phyloP scores from a whole-genome alignment of 192 early-diverging fungal genomes.

The Podila verticillata region DNA sequence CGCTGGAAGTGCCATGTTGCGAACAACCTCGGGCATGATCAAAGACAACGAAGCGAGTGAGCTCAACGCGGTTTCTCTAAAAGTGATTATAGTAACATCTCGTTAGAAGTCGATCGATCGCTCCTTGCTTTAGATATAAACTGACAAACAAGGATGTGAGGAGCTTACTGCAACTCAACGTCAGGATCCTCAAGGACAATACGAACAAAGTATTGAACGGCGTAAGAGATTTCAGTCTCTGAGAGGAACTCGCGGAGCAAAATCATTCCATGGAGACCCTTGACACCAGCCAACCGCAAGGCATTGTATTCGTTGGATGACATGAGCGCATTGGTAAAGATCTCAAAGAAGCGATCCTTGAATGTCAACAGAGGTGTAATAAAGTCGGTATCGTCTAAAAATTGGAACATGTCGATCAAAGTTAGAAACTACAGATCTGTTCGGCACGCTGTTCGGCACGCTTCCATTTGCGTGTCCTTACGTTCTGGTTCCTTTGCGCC shows the following conservation, averaged over 20 bases:
- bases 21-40: constrained; percentile 55
- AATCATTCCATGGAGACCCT: constrained; percentile 75
- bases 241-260: constrained; percentile 64
- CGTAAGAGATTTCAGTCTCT: constrained; percentile 66
- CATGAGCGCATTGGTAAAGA: constrained; percentile 74
- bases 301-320: constrained; percentile 80
- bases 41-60: constrained; percentile 55
- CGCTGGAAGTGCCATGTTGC: constrained; percentile 61
- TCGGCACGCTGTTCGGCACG: background rate
- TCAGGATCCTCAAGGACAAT: constrained; percentile 61
- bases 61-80: constrained; percentile 59
- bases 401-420: background rate
- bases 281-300: constrained; percentile 74
- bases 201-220: constrained; percentile 60
- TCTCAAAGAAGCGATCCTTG: constrained; percentile 80
- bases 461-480: background rate
- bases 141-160: background rate
- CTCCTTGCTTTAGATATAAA: no score
- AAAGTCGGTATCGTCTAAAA: constrained; percentile 61
- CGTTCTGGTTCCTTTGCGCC: constrained; percentile 44
- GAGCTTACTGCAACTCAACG: constrained; percentile 55
- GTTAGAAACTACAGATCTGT: background rate
- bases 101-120: no score
- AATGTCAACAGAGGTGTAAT: constrained; percentile 71
- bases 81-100: background rate